Conservation (phyloP, 768 basidiomycete species). For the Leucocoprinus sp. region DNA sequence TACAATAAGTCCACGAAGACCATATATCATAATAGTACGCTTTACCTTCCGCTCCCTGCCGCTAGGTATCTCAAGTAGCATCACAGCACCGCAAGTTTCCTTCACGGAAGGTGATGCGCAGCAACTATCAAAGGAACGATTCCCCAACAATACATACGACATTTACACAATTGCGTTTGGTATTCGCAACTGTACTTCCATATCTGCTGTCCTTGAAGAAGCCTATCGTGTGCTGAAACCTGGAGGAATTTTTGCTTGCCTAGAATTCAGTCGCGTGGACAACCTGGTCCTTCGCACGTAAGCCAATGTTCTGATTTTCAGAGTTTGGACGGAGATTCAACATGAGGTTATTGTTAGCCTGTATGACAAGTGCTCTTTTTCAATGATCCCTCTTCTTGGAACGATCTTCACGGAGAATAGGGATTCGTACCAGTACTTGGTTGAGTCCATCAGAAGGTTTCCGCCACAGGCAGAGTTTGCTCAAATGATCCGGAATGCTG, state of each 20-base stretch:
- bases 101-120: conserved; percentile 96
- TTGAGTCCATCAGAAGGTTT: conserved; percentile 94
- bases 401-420: conserved; percentile 94
- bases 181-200: conserved; percentile 93
- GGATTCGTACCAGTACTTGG: conserved; percentile 93
- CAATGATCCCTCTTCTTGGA: conserved; percentile 90
- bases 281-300: conserved; percentile 84
- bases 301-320: conserved; percentile 23
- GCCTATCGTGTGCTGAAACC: conserved; percentile 94
- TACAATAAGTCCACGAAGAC: conserved; percentile 88
- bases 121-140: conserved; percentile 52
- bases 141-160: conserved; percentile 81
- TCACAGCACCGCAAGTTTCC: conserved; percentile 78
- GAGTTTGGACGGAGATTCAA: conserved; percentile 4
- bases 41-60: background rate
- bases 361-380: conserved; percentile 95
- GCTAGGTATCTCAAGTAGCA: conserved; percentile 5
- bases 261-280: conserved; percentile 91
- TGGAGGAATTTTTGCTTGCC: conserved; percentile 89
- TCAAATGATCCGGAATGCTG: conserved; percentile 79
- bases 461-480: conserved; percentile 85
- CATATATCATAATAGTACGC: conserved; percentile 94
- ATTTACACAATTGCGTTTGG: conserved; percentile 98
- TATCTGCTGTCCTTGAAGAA: conserved; percentile 79
- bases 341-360: conserved; percentile 37